Percentiles rank a stretch among this genome's conserved stretches.
Conservation (phyloP, 306 rosid genomes). For the Inga oerstediana region DNA sequence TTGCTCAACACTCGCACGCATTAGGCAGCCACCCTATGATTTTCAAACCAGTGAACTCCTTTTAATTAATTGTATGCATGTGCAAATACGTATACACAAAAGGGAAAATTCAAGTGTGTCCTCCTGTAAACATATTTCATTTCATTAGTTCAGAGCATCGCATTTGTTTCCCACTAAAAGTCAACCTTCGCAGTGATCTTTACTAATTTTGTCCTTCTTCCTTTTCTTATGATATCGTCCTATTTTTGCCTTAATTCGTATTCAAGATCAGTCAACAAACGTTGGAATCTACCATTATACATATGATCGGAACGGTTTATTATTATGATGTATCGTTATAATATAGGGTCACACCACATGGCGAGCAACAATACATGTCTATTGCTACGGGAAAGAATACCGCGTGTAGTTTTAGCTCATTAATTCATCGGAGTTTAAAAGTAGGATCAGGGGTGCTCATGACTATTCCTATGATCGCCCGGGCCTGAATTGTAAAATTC, state of each 20-base stretch:
- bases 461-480: too few relatives aligned
- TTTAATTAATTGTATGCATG: neutral
- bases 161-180: neutral
- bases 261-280: neutral
- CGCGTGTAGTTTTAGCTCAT: too few relatives aligned
- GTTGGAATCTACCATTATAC: too few relatives aligned
- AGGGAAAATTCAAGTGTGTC: neutral
- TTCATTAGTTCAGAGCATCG: neutral
- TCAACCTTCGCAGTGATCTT: neutral
- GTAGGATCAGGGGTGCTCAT: too few relatives aligned
- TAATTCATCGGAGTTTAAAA: too few relatives aligned
- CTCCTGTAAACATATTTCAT: conserved; percentile 15
- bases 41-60: too few relatives aligned
- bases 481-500: too few relatives aligned
- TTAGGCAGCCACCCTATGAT: neutral
- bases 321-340: too few relatives aligned
- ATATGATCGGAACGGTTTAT: too few relatives aligned
- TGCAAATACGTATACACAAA: neutral
- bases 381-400: too few relatives aligned
- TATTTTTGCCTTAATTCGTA: neutral
- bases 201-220: neutral
- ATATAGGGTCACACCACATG: too few relatives aligned
- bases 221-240: neutral
- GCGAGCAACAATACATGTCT: too few relatives aligned
- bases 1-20: conserved; percentile 64